Base-by-base conservation (phyloP, 192 early-diverging fungal species). In the Coemansia sp. region DNA sequence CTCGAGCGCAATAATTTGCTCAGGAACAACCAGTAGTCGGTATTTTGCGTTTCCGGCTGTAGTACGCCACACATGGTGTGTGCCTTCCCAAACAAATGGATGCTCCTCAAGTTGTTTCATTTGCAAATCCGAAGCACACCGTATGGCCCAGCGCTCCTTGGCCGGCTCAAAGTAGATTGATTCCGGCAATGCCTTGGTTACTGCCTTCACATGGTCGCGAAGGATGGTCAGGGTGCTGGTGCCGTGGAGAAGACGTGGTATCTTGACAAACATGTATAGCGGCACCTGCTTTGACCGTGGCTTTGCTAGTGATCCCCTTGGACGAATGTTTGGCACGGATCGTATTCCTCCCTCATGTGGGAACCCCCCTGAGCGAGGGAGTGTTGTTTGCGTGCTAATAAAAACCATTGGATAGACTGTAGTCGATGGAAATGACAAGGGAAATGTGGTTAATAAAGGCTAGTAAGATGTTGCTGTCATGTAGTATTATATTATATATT, bases 191-290 rank as follows among this genome's bases (percentile, higher is more conserved):
- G 18, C 47, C 47, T 49, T 49, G 47, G 47, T 49, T 8, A 49
- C 47, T 16, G 47, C 8, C 47, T 49, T 49, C 6, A 49, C n/a
- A 18, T 49, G 47, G 6, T 49, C 47, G 47, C 47, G 47, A 49
- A 49, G 47, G 19, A 49, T 16, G 47, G 47, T 49, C n/a, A 49
- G 47, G 8, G 47, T 49, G n/a, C 47, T 49, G 47, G n/a, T 49
- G 8, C 47, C 47, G 19, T 16, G 47, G 4, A 49, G 47, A 5
- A 49, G 47, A 8, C 47, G 47, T 8, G 47, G 47, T 18, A 49
- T 12, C 18, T 49, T 49, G 5, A 49, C 47, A 19, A 18, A 63
- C 36, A 63, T 63, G 62, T 63, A 63, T 11, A 49, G 32, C 26
- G 19, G 45, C 8, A 48, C 45, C 22, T 63, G 41, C 22, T 62